Conservation (phyloP, 192 early-diverging fungal genomes). For the Linnemannia schmuckeri region DNA sequence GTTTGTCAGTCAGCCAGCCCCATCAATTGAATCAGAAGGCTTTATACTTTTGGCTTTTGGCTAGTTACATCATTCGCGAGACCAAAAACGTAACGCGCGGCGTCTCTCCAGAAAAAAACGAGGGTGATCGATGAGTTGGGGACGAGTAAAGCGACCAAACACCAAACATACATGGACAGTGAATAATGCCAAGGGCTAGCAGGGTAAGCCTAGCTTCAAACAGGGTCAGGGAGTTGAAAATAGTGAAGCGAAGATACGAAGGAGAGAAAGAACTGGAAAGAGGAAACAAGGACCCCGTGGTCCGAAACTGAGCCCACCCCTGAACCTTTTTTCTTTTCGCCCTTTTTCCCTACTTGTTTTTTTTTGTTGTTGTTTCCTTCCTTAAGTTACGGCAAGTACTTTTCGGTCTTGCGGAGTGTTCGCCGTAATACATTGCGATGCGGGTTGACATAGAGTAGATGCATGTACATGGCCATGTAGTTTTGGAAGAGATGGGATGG, state of each 20-base stretch:
- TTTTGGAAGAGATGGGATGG: too few relatives aligned
- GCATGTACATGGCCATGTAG: too few relatives aligned
- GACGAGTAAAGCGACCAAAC: neutral
- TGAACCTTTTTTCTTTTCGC: conserved; percentile 20
- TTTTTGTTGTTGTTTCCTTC: neutral
- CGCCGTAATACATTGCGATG: too few relatives aligned
- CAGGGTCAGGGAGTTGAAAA: neutral
- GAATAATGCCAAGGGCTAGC: neutral
- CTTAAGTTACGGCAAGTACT: neutral
- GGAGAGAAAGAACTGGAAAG: neutral
- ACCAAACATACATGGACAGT: neutral
- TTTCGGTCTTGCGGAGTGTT: neutral
- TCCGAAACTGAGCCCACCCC: conserved; percentile 25
- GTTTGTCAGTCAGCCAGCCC: too few relatives aligned
- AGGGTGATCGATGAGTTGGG: neutral
- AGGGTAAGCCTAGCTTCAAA: neutral
- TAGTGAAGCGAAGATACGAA: neutral
- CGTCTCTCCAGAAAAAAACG: neutral
- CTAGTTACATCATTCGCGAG: neutral
- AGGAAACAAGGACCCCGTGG: neutral
- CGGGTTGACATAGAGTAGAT: too few relatives aligned
- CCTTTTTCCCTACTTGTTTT: neutral
- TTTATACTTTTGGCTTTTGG: too few relatives aligned
- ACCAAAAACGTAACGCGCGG: neutral
- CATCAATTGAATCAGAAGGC: too few relatives aligned